Evolutionary conservation across 768 basidiomycete genomes (phyloP), one percentile per base, ranked within the genome.

Genomic region (Auricularia sp.): DNA sequence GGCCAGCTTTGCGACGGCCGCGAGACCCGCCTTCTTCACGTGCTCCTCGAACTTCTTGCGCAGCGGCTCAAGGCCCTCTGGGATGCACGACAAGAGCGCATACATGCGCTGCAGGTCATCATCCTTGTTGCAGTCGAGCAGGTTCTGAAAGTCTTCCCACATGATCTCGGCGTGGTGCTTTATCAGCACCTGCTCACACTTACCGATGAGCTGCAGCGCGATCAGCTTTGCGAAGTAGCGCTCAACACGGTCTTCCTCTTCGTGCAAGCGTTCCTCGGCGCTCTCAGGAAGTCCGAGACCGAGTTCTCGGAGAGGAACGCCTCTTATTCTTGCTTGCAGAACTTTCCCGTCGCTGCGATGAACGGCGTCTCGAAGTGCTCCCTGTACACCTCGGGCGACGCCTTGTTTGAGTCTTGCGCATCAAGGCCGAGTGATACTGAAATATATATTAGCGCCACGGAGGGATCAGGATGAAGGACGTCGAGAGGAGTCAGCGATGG

Each of bases 41-140:
- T 97, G 94, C 69, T 90, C 88, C 77, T 95, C 95, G 72, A 98
- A 99, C 71, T 85, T 88, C 80, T 90, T 90, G 70, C 93, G 84
- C 63, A 98, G 77, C 0, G 94, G 94, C 70, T 96, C 92, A 65
- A 98, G 79, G 5, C 95, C 96, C 69, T 93, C 88, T 18, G 86
- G 85, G 67, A 98, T 95, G 39, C 95, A 88, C 13, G 90, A 87
- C 29, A 98, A 80, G n/a, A 98, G 80, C 8, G 88, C 81, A 76
- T 97, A 98, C 92, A 98, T 97, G 54, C 95, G 84, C 69, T 92
- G 92, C 54, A 99, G 80, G 71, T 98, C 96, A 75, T 94, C 91
- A 65, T 94, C 89, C 75, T 94, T 92, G 76, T 98, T 95, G 74
- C 83, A 94, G 74, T 98, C 95, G 68, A 95, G 85, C 61, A 94